Percentiles rank a stretch among this genome's conserved stretches.
These are phyloP conservation scores for Venustampulla echinocandica DNA, from an alignment of 495 filamentous ascomycete species.

Conservation along the genomic window DNA sequence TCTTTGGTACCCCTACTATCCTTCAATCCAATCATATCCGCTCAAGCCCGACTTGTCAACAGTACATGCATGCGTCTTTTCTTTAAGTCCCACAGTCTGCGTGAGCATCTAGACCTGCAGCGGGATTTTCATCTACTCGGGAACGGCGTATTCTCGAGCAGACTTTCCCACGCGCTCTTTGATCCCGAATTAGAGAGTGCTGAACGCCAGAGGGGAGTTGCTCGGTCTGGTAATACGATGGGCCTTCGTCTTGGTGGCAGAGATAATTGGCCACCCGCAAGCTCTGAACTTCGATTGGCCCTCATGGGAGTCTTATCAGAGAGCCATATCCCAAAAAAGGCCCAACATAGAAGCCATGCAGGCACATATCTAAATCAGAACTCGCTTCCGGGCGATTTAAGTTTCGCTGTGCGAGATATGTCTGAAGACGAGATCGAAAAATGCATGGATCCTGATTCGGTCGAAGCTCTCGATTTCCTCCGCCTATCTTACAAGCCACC, in stretches of 20 bases:
- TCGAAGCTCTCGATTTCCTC: conserved; percentile 87
- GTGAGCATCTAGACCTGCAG: conserved; percentile 69
- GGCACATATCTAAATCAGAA: conserved; percentile 23
- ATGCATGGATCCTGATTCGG: conserved; percentile 66
- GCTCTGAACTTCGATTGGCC: conserved; percentile 79
- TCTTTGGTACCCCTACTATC: conserved; percentile 64
- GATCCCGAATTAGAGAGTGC: conserved; percentile 74
- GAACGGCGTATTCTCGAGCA: conserved; percentile 72
- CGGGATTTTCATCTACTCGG: conserved; percentile 74
- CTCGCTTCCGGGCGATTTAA: conserved; percentile 67
- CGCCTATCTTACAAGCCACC: conserved; percentile 79
- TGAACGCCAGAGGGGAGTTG: conserved; percentile 58
- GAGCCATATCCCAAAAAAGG: conserved; percentile 41
- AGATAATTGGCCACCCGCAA: conserved; percentile 84
- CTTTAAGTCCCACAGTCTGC: conserved; percentile 64
- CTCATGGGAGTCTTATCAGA: conserved; percentile 82
- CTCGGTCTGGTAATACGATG: conserved; percentile 61
- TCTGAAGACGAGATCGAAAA: conserved; percentile 63
- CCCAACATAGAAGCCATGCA: conserved; percentile 14
- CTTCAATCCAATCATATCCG: conserved; percentile 60
- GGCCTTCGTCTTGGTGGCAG: conserved; percentile 70
- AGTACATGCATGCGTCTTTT: conserved; percentile 68
- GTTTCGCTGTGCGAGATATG: conserved; percentile 80
- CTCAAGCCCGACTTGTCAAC: conserved; percentile 71
- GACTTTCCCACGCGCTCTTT: conserved; percentile 77